These are phyloP conservation scores for Xylariaceae sp. DNA, from an alignment of 2,329 filamentous ascomycete genomes.

Conservation along the genomic window DNA sequence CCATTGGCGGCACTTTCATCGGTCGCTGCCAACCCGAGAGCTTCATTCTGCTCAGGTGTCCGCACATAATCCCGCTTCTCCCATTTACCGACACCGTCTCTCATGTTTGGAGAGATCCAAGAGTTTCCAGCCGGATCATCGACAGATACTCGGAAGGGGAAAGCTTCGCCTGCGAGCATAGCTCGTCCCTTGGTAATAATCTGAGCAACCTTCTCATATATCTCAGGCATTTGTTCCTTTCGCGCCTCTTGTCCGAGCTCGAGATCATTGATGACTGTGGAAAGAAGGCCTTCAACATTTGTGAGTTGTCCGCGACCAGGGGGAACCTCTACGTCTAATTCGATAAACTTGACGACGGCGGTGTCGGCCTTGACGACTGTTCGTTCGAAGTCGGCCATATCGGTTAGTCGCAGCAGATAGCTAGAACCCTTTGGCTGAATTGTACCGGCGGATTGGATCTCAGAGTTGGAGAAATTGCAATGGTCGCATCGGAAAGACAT, in stretches of 20 bases:
- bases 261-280: slow-evolving; percentile 79
- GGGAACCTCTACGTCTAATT: slow-evolving; percentile 92
- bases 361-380: slow-evolving; percentile 93
- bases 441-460: slow-evolving; percentile 89
- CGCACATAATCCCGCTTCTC: slow-evolving; percentile 83
- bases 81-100: slow-evolving; percentile 85
- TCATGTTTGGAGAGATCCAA: slow-evolving; percentile 89
- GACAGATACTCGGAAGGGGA: slow-evolving; percentile 87
- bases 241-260: slow-evolving; percentile 82
- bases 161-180: slow-evolving; percentile 78
- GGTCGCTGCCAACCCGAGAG: slow-evolving; percentile 73
- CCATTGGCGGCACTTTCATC: slow-evolving; percentile 54
- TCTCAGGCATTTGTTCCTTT: slow-evolving; percentile 77
- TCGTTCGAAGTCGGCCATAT: slow-evolving; percentile 76
- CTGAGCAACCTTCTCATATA: slow-evolving; percentile 77
- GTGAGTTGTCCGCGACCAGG: slow-evolving; percentile 89
- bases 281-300: slow-evolving; percentile 89
- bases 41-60: slow-evolving; percentile 84
- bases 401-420: slow-evolving; percentile 81
- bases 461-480: slow-evolving; percentile 89
- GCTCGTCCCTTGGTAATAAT: slow-evolving; percentile 76
- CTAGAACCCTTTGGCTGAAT: slow-evolving; percentile 89
- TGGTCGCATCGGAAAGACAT: slow-evolving; percentile 96
- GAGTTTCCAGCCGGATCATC: slow-evolving; percentile 96
- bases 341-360: slow-evolving; percentile 84